Evolutionary conservation across 768 basidiomycete species (phyloP).

Genomic region (Tricholoma hemisulphureum): DNA sequence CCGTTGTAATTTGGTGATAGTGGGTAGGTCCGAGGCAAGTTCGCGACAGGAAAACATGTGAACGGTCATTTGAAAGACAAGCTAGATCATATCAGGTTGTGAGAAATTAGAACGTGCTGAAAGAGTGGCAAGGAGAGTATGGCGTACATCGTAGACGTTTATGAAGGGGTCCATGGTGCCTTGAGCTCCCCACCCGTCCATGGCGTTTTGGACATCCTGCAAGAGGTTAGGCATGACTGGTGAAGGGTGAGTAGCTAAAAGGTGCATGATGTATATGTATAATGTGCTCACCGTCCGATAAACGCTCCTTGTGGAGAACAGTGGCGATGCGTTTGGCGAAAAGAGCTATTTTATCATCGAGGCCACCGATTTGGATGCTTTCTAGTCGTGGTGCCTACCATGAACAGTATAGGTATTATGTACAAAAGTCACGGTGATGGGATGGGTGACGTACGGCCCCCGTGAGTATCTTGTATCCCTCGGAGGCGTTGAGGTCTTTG

Average conservation of each 20-base stretch:
- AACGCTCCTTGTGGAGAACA: constrained; percentile 13
- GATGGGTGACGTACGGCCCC: constrained; percentile 23
- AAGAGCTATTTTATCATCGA: constrained; percentile 16
- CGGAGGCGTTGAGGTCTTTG: constrained; percentile 27
- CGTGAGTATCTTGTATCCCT: constrained; percentile 37
- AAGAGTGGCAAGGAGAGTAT: neutral
- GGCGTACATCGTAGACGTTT: constrained; percentile 23
- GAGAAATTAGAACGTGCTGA: neutral
- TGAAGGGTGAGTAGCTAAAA: neutral
- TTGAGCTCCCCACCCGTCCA: constrained; percentile 22
- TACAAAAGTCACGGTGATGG: neutral
- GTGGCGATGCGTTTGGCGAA: constrained; percentile 20
- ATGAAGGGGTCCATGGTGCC: constrained; percentile 26
- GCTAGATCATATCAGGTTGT: constrained; percentile 8
- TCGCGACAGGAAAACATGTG: constrained; percentile 30
- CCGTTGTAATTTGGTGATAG: constrained; percentile 16
- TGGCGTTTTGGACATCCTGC: constrained; percentile 20
- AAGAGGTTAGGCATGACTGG: constrained; percentile 23
- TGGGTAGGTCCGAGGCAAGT: constrained; percentile 19
- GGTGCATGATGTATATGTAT: neutral
- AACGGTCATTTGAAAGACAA: constrained; percentile 31
- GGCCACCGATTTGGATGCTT: constrained; percentile 21
- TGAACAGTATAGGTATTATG: neutral
- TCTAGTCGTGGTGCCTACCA: constrained; percentile 19
- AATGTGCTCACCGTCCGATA: constrained; percentile 10